Conservation (phyloP, 306 rosid genomes). For the Ceratonia siliqua region DNA sequence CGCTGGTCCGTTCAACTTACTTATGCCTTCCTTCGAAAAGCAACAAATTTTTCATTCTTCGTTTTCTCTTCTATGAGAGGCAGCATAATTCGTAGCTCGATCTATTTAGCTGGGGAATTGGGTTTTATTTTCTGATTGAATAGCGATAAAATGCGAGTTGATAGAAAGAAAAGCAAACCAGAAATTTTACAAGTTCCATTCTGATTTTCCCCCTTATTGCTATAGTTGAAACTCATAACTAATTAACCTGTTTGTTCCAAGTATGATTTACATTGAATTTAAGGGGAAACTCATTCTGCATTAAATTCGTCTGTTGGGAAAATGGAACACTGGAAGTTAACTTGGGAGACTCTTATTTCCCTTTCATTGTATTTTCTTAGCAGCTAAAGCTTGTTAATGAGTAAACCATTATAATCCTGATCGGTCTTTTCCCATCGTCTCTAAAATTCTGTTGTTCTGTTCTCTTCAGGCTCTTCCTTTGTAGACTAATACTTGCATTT, state of each 20-base stretch:
- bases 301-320: background rate
- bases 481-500: background rate
- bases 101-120: background rate
- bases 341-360: background rate
- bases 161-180: background rate
- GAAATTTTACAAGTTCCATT: background rate
- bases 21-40: background rate
- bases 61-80: background rate
- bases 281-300: background rate
- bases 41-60: background rate
- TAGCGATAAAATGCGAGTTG: background rate
- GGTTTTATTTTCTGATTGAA: background rate
- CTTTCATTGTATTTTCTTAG: background rate
- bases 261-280: background rate
- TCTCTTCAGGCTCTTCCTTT: background rate
- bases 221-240: background rate
- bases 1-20: slow-evolving; percentile 55
- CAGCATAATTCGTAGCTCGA: background rate
- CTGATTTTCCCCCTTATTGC: background rate
- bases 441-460: background rate
- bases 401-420: background rate
- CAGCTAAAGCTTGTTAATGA: background rate
- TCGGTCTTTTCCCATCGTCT: background rate
- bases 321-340: background rate
- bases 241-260: background rate